phyloP scores from a whole-genome alignment of 2,329 filamentous ascomycete species.

The Cercospora zeina region DNA sequence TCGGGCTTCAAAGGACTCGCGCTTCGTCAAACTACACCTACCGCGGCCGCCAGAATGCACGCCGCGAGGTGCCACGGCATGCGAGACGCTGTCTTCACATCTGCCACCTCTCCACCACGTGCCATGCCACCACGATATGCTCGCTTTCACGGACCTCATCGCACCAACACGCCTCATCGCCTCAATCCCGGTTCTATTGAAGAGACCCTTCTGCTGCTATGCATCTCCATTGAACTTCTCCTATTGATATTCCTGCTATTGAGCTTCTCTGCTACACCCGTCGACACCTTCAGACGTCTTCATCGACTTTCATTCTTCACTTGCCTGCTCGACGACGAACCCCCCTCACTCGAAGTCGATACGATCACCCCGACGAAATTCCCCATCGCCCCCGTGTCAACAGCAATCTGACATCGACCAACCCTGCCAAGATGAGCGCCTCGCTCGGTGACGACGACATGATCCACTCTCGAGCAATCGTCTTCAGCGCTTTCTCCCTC shows the following conservation, averaged over 20 bases:
- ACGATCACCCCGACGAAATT: neutral
- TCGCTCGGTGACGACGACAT: neutral
- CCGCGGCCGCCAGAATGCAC: slow-evolving; percentile 4
- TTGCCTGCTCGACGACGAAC: slow-evolving; percentile 24
- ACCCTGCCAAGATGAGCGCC: neutral
- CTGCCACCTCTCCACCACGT: neutral
- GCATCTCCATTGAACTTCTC: slow-evolving; percentile 31
- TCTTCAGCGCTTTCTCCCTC: slow-evolving; percentile 53
- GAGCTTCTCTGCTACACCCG: slow-evolving; percentile 12
- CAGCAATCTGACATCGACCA: neutral
- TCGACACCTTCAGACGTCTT: slow-evolving; percentile 17
- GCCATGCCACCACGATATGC: neutral
- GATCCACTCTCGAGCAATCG: slow-evolving; percentile 36
- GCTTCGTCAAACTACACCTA: slow-evolving; percentile 19
- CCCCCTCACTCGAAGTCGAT: slow-evolving; percentile 20
- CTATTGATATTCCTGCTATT: slow-evolving; percentile 32
- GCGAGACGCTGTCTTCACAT: neutral
- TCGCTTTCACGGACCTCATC: neutral
- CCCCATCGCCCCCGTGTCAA: neutral
- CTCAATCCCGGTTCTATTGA: slow-evolving; percentile 30
- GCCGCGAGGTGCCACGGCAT: neutral
- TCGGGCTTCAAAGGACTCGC: slow-evolving; percentile 26
- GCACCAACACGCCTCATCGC: neutral
- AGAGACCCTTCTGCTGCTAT: slow-evolving; percentile 34
- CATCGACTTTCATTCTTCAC: slow-evolving; percentile 21